Percentiles rank a stretch among this genome's conserved stretches.
These are phyloP conservation scores for Yarrowia alimentaria DNA, from an alignment of 805 yeast genomes.

Conservation along the genomic window DNA sequence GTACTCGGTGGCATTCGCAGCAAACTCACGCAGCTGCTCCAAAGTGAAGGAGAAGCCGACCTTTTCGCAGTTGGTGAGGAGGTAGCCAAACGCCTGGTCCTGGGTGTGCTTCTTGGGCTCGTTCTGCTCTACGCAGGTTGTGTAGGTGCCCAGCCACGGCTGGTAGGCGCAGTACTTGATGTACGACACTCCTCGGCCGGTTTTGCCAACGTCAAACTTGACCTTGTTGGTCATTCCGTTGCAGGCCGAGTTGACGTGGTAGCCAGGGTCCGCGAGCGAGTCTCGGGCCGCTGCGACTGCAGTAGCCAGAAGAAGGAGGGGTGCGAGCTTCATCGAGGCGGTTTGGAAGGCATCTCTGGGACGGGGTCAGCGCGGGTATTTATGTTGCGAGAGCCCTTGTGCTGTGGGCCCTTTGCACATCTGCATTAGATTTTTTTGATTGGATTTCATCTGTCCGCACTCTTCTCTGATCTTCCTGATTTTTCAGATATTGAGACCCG, in stretches of 20 bases:
- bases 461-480: slow-evolving; percentile 15
- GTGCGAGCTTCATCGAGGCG: slow-evolving; percentile 13
- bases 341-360: neutral
- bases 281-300: slow-evolving; percentile 10
- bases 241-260: slow-evolving; percentile 20
- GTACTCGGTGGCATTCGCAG: slow-evolving; percentile 1
- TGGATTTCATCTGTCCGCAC: too few relatives aligned
- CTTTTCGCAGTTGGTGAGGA: slow-evolving; percentile 9
- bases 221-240: slow-evolving; percentile 9
- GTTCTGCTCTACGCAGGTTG: slow-evolving; percentile 12
- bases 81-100: slow-evolving; percentile 17
- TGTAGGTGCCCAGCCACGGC: slow-evolving; percentile 26
- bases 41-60: neutral
- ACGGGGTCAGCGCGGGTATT: slow-evolving; percentile 6
- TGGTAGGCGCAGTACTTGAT: slow-evolving; percentile 21
- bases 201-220: slow-evolving; percentile 16
- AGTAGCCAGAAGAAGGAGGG: slow-evolving; percentile 15
- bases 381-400: slow-evolving; percentile 1
- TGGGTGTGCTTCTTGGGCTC: neutral
- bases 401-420: too few relatives aligned
- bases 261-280: slow-evolving; percentile 13
- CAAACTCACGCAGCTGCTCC: neutral
- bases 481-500: slow-evolving; percentile 5
- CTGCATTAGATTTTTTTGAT: slow-evolving; percentile 18
- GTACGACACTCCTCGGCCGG: slow-evolving; percentile 8